Evolutionary conservation across 129 eudicot species (phyloP).

Genomic region (Tanacetum coccineum): DNA sequence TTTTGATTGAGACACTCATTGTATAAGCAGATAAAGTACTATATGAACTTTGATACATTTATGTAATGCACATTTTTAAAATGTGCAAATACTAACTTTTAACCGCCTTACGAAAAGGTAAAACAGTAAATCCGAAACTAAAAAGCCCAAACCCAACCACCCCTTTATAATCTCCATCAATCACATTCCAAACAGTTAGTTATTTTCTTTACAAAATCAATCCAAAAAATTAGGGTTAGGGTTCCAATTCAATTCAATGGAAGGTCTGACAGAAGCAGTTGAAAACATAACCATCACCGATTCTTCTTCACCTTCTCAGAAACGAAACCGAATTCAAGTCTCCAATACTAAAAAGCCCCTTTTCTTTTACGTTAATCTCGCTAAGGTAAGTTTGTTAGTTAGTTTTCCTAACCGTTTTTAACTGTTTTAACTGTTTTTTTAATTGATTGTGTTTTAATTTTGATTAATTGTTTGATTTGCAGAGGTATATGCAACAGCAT

Average conservation of each 20-base stretch:
- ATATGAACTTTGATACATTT: no score
- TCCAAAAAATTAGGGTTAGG: constrained; percentile 37
- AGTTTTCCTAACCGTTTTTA: no score
- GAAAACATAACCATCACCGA: constrained; percentile 44
- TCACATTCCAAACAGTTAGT: no score
- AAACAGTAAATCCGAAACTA: no score
- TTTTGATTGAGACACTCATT: no score
- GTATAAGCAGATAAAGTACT: no score
- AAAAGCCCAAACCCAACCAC: background rate
- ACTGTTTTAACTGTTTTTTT: no score
- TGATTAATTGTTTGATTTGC: constrained; percentile 25
- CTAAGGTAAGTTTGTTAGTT: constrained; percentile 69
- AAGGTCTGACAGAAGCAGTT: constrained; percentile 53
- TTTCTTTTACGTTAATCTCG: constrained; percentile 88
- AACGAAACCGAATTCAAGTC: constrained; percentile 84
- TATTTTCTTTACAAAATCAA: no score
- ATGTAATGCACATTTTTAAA: no score
- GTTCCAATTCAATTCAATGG: constrained; percentile 52
- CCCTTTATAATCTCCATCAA: background rate
- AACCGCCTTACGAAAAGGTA: no score
- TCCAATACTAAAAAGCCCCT: constrained; percentile 82
- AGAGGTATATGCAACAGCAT: constrained; percentile 90
- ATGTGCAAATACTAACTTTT: no score
- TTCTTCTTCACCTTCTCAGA: constrained; percentile 13
- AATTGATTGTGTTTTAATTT: no score